Base-by-base conservation (phyloP, 169 alveolate species). In the Sarcocystis neurona region DNA sequence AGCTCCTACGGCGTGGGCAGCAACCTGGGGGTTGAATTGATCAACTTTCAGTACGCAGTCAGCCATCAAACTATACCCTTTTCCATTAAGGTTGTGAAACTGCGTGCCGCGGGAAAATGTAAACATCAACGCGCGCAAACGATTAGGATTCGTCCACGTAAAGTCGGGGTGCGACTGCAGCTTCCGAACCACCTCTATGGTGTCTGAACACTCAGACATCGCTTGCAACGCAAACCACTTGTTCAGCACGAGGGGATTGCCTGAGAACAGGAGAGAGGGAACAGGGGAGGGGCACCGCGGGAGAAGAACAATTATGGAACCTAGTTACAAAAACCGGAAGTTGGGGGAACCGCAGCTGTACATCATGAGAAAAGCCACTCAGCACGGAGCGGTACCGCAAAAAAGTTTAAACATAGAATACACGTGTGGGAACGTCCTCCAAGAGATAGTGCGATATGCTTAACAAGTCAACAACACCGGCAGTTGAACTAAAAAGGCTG, bases 141-240 rank as follows among this genome's bases (percentile, higher is more conserved):
- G n/a, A 37, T 87, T 86, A 15, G 94, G 92, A 44, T 91, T 91
- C 47, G 43, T 46, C 30, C 50, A 43, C 18, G 79, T 41, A 56
- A 91, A 91, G 72, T 77, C 88, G 1, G 86, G 85, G 63, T 91
- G 94, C 85, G 75, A 20, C 79, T 47, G 77, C 48, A 91, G 92
- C 75, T 18, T 20, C 74, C 46, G 27, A 53, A 91, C 82, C 44
- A 79, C 23, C 90, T 60, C 89, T 43, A 87, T 48, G n/a, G 8
- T 53, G 74, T 79, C 85, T 20, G 86, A 90, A 41, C 47, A 70
- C 34, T 91, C 92, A 0, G 92, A 12, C 27, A 34, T 20, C 39
- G 94, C 92, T 58, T 87, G 92, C 47, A 91, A 74, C 27, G 90
- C 63, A 63, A 91, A 91, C 90, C 92, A 87, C 82, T 87, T 87